Evolutionary conservation across 2,329 filamentous ascomycete genomes (phyloP).

Genomic region (Arthrobotrys megalospora): DNA sequence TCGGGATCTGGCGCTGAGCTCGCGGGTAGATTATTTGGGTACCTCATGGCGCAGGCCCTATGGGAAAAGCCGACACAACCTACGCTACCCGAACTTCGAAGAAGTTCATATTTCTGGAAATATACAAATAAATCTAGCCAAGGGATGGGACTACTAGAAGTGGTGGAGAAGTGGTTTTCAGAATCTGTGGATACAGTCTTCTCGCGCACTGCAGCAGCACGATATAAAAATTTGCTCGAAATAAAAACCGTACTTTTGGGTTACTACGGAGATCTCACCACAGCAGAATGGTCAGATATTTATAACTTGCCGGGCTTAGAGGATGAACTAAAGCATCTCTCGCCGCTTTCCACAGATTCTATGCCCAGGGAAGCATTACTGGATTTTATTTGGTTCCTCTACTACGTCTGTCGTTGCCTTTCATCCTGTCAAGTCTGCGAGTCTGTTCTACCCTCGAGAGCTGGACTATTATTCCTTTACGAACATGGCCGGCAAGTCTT

Average conservation of each 20-base stretch:
- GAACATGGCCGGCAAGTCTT: not conserved
- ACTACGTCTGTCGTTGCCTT: conserved; percentile 1
- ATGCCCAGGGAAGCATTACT: not conserved
- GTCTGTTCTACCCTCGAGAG: conserved; percentile 12
- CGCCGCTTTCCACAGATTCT: too few species aligned
- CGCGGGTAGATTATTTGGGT: not conserved
- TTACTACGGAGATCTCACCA: too few species aligned
- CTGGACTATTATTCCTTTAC: conserved; percentile 7
- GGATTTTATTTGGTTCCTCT: conserved; percentile 13
- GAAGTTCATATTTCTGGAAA: not conserved
- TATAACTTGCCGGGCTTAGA: too few species aligned
- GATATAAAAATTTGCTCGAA: not conserved
- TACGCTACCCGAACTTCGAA: too few species aligned
- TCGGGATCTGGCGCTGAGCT: not conserved
- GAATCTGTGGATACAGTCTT: not conserved
- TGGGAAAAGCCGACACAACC: not conserved
- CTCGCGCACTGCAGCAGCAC: not conserved
- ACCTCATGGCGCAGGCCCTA: not conserved
- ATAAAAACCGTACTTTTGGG: too few species aligned
- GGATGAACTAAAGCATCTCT: too few species aligned
- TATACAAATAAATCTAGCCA: not conserved
- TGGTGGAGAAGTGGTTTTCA: conserved; percentile 2
- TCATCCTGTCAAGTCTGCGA: conserved; percentile 1
- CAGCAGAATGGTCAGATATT: too few species aligned
- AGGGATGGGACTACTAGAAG: conserved; percentile 3